Evolutionary conservation across 2,329 filamentous ascomycete genomes (phyloP).

Genomic region (Lasiodiplodia citricola): DNA sequence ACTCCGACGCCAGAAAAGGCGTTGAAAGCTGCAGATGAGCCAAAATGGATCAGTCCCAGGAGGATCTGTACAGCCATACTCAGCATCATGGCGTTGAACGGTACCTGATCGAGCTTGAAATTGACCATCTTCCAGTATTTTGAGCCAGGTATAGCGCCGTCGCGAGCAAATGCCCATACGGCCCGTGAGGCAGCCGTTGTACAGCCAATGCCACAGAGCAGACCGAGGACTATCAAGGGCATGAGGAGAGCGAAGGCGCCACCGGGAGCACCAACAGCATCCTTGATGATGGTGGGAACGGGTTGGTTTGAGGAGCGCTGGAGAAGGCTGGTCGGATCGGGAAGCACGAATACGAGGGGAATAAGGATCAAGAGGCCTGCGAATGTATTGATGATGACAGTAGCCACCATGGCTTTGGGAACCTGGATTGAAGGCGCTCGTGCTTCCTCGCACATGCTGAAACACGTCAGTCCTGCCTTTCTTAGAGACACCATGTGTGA

Average conservation of each 20-base stretch:
- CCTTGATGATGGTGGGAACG: constrained; percentile 67
- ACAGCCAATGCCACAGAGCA: constrained; percentile 72
- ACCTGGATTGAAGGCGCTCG: constrained; percentile 69
- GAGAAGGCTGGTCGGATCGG: constrained; percentile 54
- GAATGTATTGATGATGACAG: constrained; percentile 69
- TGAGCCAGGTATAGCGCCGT: constrained; percentile 71
- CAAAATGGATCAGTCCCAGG: constrained; percentile 72
- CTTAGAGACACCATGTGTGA: constrained; percentile 29
- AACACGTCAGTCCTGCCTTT: not conserved
- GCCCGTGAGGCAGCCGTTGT: constrained; percentile 71
- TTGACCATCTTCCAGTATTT: constrained; percentile 66
- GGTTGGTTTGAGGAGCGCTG: constrained; percentile 55
- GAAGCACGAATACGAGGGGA: constrained; percentile 71
- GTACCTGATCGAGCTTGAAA: constrained; percentile 56
- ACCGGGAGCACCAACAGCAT: constrained; percentile 64
- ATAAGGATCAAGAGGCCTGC: constrained; percentile 72
- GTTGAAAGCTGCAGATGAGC: constrained; percentile 71
- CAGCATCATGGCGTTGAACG: constrained; percentile 75
- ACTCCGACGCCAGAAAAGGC: constrained; percentile 74
- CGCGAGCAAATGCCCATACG: constrained; percentile 72
- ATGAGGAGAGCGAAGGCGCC: constrained; percentile 68
- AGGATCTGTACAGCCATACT: constrained; percentile 68
- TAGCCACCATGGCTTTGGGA: constrained; percentile 73
- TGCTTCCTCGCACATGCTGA: constrained; percentile 76
- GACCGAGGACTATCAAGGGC: constrained; percentile 68